Evolutionary conservation across 257 asterid genomes (phyloP).

Genomic region (Solanum chilense): DNA sequence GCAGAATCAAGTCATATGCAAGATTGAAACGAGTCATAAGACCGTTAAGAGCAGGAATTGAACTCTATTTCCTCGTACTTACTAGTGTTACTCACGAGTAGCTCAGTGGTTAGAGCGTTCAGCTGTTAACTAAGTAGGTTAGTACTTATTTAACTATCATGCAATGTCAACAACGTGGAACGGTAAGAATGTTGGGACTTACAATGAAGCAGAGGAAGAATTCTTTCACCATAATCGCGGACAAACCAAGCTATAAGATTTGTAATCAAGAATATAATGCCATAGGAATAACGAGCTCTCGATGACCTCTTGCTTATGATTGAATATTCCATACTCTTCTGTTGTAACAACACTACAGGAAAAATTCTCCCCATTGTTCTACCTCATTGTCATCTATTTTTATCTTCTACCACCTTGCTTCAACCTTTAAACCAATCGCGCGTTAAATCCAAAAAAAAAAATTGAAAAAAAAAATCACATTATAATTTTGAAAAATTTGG

Average conservation of each 20-base stretch:
- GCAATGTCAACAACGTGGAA: neutral
- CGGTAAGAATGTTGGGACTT: constrained; percentile 15
- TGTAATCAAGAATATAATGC: constrained; percentile 48
- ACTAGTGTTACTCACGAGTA: neutral
- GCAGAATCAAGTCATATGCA: neutral
- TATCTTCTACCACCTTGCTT: constrained; percentile 13
- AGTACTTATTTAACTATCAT: neutral
- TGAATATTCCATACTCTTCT: constrained; percentile 18
- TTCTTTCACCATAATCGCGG: constrained; percentile 70
- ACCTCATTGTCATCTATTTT: constrained; percentile 12
- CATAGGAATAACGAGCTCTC: constrained; percentile 71
- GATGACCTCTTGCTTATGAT: constrained; percentile 44
- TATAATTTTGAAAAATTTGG: too few species aligned
- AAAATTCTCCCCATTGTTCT: constrained; percentile 3
- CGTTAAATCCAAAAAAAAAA: neutral
- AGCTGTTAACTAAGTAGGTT: neutral
- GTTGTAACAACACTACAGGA: neutral
- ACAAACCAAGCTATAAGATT: constrained; percentile 78
- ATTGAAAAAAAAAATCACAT: neutral
- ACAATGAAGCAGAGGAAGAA: constrained; percentile 58
- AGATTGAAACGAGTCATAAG: neutral
- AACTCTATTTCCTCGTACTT: neutral
- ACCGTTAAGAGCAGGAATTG: neutral
- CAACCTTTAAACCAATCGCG: constrained; percentile 15
- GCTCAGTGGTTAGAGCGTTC: neutral